Evolutionary conservation across 176 grass and related monocot genomes (phyloP).

Genomic region (Pontederia crassipes): DNA sequence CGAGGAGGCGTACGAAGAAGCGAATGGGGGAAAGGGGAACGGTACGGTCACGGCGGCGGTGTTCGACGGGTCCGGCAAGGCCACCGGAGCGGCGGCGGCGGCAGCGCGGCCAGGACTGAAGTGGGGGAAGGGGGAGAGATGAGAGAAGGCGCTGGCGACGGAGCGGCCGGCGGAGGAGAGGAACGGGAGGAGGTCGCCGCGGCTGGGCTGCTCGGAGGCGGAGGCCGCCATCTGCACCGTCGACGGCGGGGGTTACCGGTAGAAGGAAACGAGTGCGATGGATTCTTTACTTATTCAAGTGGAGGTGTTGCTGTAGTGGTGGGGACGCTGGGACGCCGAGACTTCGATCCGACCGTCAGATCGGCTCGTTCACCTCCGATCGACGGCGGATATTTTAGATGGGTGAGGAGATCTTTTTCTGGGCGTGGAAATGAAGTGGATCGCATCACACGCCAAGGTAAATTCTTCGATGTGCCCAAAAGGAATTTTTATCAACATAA

Average conservation of each 20-base stretch:
- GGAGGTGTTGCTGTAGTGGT: not conserved
- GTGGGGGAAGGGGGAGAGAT: slow-evolving; percentile 14
- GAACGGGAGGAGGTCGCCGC: not conserved
- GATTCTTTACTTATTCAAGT: too few relatives aligned
- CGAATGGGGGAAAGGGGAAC: slow-evolving; percentile 6
- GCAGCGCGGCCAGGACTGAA: not conserved
- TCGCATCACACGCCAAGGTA: too few relatives aligned
- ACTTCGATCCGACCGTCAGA: too few relatives aligned
- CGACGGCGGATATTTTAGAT: too few relatives aligned
- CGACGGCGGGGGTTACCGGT: not conserved
- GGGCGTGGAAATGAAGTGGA: too few relatives aligned
- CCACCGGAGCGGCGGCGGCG: not conserved
- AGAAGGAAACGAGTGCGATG: not conserved
- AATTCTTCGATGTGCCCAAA: too few relatives aligned
- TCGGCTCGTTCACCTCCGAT: too few relatives aligned
- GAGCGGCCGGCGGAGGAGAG: not conserved
- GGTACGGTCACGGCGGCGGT: slow-evolving; percentile 2
- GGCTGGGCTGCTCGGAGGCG: not conserved
- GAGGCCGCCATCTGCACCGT: not conserved
- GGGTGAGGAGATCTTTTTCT: too few relatives aligned
- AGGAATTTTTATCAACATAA: too few relatives aligned
- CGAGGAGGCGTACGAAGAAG: not conserved
- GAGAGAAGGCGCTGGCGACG: slow-evolving; percentile 17
- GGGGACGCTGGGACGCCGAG: too few relatives aligned
- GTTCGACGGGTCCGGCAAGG: not conserved